Conservation (phyloP, 192 early-diverging fungal species). For the Backusella circina region DNA sequence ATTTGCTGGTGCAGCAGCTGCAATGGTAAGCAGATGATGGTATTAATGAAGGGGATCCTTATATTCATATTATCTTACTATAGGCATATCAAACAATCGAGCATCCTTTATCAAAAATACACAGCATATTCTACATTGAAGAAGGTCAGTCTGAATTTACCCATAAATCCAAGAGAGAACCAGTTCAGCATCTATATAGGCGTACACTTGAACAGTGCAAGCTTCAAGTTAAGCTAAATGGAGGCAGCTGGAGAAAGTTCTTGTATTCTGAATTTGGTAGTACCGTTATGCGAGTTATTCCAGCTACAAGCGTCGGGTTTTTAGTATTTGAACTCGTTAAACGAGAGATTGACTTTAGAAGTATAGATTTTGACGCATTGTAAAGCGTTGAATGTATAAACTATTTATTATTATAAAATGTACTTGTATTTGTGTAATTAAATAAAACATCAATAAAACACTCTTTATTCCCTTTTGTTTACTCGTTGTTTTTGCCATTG, state of each 20-base stretch:
- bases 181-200: conserved; percentile 41
- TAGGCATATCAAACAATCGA: conserved; percentile 72
- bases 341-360: conserved; percentile 45
- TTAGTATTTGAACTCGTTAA: conserved; percentile 64
- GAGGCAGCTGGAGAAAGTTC: conserved; percentile 44
- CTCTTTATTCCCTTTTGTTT: background rate
- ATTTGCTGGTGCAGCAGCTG: conserved; percentile 33
- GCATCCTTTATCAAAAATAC: conserved; percentile 66
- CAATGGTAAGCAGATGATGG: conserved; percentile 35
- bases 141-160: conserved; percentile 51
- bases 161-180: conserved; percentile 37
- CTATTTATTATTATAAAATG: conserved; percentile 1
- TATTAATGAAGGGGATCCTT: too few relatives aligned
- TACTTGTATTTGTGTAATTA: background rate
- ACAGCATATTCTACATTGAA: conserved; percentile 61
- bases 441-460: background rate
- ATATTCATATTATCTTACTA: too few relatives aligned
- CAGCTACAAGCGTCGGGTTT: conserved; percentile 60
- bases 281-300: conserved; percentile 47
- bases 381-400: background rate
- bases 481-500: conserved; percentile 32
- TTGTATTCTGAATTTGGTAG: conserved; percentile 50
- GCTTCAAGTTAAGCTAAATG: conserved; percentile 33
- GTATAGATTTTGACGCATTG: conserved; percentile 20
- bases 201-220: conserved; percentile 53